These are phyloP conservation scores for Phaffomyces antillensis DNA, from an alignment of 805 yeast species.

Conservation along the genomic window DNA sequence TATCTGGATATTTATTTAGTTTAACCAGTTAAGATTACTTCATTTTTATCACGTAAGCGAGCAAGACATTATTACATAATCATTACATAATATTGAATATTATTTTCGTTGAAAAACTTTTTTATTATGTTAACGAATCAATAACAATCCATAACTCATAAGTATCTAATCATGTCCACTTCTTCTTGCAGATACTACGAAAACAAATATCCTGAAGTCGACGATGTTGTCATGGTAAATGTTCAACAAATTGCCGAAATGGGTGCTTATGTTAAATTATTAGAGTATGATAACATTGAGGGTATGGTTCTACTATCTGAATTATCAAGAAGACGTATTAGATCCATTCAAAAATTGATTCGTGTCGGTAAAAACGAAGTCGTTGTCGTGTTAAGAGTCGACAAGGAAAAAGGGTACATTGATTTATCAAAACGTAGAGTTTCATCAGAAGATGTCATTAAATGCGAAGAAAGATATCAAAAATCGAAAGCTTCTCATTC, in stretches of 20 bases:
- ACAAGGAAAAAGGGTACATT: slow-evolving; percentile 96
- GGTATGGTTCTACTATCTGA: slow-evolving; percentile 97
- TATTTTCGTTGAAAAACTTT: too few species aligned
- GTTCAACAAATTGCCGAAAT: slow-evolving; percentile 98
- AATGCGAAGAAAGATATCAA: slow-evolving; percentile 96
- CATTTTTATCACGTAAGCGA: too few species aligned
- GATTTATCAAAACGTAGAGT: slow-evolving; percentile 97
- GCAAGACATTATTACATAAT: too few species aligned
- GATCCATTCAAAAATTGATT: slow-evolving; percentile 94
- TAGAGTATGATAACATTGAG: slow-evolving; percentile 96
- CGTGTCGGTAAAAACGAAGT: slow-evolving; percentile 98
- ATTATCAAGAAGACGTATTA: slow-evolving; percentile 95
- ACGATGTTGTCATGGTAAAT: slow-evolving; percentile 98
- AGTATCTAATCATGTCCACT: slow-evolving; percentile 46
- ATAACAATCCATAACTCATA: too few species aligned
- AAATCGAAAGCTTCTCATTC: slow-evolving; percentile 97
- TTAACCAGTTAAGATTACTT: too few species aligned
- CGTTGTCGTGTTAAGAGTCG: slow-evolving; percentile 95
- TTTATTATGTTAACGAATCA: too few species aligned
- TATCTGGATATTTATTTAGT: too few species aligned
- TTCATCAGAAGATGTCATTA: slow-evolving; percentile 92
- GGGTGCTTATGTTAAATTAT: slow-evolving; percentile 96
- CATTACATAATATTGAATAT: too few species aligned
- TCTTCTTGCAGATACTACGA: slow-evolving; percentile 95
- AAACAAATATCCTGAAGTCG: slow-evolving; percentile 97